Evolutionary conservation across 148 eudicot species (phyloP), one percentile per base, ranked within the genome.

Genomic region (Chenopodium quinoa): DNA sequence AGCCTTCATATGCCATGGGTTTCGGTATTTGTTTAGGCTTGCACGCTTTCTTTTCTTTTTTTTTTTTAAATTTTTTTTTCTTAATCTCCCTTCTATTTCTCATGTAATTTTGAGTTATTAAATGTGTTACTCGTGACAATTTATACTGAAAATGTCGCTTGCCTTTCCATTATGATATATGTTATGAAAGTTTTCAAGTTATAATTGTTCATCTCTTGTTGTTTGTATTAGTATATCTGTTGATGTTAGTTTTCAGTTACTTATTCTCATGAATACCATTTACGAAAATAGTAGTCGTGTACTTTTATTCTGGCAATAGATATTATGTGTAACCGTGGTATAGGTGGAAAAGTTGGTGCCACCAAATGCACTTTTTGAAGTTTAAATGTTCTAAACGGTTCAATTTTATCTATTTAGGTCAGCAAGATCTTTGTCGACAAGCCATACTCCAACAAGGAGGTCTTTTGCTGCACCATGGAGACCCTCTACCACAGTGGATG

Each of bases 351-450:
- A 25, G 47, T 40, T 63, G 63, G 22, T 70, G 47, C 75, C 11
- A 37, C 22, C 11, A 27, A 37, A 47, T 75, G 7, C 40, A 71
- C 32, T 52, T 73, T 64, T 9, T 48, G 27, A n/a, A 44, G 60
- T 62, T n/a, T 75, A 63, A 20, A 67, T 62, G 11, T 48, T 14
- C 17, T 76, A 19, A 65, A 10, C 52, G 44, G 6, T 64, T 75
- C 12, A 72, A 27, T 72, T 9, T 34, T 67, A 19, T 23, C 23
- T 32, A 23, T 77, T 67, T 86, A 92, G 93, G 86, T 92, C 96
- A 66, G 96, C 96, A n/a, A 91, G 96, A 84, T 92, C 90, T 67
- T 82, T 92, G 37, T 70, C 92, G 19, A 86, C 87, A 52, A 88
- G 93, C 78, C 89, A 87, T 80, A 92, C 93, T 77, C 91, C 95